Evolutionary conservation across 768 basidiomycete genomes (phyloP).

Genomic region (Xerocomellus amylosporus): DNA sequence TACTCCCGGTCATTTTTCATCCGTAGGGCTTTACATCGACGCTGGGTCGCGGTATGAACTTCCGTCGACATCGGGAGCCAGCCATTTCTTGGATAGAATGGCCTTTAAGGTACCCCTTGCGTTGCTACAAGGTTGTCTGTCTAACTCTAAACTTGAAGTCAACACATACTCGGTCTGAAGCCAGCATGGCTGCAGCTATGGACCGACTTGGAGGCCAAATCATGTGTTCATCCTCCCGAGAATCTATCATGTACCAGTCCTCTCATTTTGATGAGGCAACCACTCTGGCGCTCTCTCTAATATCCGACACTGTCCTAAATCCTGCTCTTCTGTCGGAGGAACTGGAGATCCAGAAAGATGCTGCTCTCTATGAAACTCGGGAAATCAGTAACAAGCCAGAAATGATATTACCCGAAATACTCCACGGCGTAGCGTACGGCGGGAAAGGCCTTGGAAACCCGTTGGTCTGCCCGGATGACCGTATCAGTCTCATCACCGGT

Average conservation of each 20-base stretch:
- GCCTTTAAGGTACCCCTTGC: slow-evolving; percentile 80
- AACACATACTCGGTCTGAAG: slow-evolving; percentile 66
- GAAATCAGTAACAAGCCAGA: slow-evolving; percentile 90
- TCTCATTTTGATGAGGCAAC: slow-evolving; percentile 86
- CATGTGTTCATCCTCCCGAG: slow-evolving; percentile 84
- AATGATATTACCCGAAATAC: slow-evolving; percentile 85
- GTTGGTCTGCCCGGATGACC: slow-evolving; percentile 82
- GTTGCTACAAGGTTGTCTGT: not conserved
- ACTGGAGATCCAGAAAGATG: slow-evolving; percentile 77
- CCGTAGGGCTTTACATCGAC: slow-evolving; percentile 90
- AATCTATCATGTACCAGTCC: slow-evolving; percentile 97
- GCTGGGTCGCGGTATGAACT: slow-evolving; percentile 91
- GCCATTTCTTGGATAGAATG: slow-evolving; percentile 92
- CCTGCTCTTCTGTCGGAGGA: slow-evolving; percentile 76
- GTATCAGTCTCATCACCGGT: slow-evolving; percentile 64
- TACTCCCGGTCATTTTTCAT: slow-evolving; percentile 91
- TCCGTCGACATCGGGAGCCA: slow-evolving; percentile 67
- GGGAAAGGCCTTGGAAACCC: slow-evolving; percentile 83
- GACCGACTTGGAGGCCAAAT: slow-evolving; percentile 90
- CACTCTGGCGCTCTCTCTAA: slow-evolving; percentile 78
- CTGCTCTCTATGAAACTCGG: slow-evolving; percentile 86
- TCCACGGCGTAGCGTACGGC: slow-evolving; percentile 85
- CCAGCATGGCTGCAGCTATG: slow-evolving; percentile 77
- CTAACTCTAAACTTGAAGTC: slow-evolving; percentile 45
- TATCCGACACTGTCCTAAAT: slow-evolving; percentile 86